These are phyloP conservation scores for Mrakia gelida DNA, from an alignment of 768 basidiomycete genomes.

Conservation along the genomic window DNA sequence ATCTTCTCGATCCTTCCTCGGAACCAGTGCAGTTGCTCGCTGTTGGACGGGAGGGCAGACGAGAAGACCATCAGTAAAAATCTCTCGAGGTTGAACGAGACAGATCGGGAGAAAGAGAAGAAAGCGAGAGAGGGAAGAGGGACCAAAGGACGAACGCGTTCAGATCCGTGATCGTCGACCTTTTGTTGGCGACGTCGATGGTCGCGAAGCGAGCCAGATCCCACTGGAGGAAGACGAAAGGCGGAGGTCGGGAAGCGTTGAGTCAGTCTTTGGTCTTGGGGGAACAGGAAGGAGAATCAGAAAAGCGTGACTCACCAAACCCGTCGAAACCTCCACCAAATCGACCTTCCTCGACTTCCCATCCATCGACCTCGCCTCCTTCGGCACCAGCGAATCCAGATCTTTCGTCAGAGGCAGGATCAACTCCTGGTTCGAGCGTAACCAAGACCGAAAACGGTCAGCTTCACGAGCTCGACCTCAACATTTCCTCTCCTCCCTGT, in stretches of 20 bases:
- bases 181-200: conserved; percentile 14
- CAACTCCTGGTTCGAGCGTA: neutral
- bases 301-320: conserved; percentile 4
- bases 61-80: too few relatives aligned
- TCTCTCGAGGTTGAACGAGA: too few relatives aligned
- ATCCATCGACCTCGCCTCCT: neutral
- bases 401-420: conserved; percentile 13
- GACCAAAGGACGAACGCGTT: neutral
- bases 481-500: too few relatives aligned
- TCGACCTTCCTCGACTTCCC: conserved; percentile 22
- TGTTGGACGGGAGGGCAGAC: too few relatives aligned
- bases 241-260: too few relatives aligned
- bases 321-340: conserved; percentile 29
- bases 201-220: conserved; percentile 31
- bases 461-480: too few relatives aligned
- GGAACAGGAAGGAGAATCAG: too few relatives aligned
- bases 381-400: conserved; percentile 22
- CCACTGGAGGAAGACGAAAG: too few relatives aligned
- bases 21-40: conserved; percentile 15
- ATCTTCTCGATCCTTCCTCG: neutral
- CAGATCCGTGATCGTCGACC: conserved; percentile 29
- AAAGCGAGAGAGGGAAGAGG: neutral
- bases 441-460: neutral
- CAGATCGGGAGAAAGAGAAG: neutral
- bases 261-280: too few relatives aligned